Base-by-base conservation (phyloP, 371 early-diverging fungal genomes). In the Haplosporangium sp. region DNA sequence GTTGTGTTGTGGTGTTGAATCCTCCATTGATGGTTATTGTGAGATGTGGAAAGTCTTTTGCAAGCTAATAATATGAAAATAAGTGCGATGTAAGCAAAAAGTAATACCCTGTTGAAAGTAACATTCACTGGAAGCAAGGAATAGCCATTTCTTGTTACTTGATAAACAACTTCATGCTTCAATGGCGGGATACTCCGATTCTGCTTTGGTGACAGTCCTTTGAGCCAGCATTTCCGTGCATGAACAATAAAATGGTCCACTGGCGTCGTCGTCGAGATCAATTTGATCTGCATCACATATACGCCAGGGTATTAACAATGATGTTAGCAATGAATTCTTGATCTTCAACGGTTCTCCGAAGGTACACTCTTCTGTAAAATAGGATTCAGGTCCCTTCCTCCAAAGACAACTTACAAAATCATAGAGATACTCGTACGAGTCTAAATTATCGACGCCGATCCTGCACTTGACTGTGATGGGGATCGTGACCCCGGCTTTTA, bases 11-110 rank as follows among this genome's bases (percentile, higher is more conserved):
- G 14, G 81, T 80, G 52, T 83, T 80, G 64, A 96, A 88, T 9
- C 94, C 96, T 59, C 98, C 98, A 81, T 97, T 97, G 64, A 95
- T 85, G 0, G 89, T 80, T 59, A 96, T 84, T 6, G 81, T 85
- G 12, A 92, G 62, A 48, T 91, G 79, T 1, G 93, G 93, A 54
- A 89, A 90, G 55, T 85, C 83, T 50, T 85, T 75, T 42, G 87
- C 87, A 2, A 77, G 58, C 79, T 76, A 64, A 59, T 10, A 20
- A 14, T 5, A 4, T 29, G 43, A 56, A 51, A 9, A 21, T 42
- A 46, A 36, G 23, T 45, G 12, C 46, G n/a, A 55, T 14, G 47
- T 18, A 6, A 11, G 42, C 46, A 51, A 29, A 29, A 37, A 46
- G 23, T 55, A 56, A 41, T 37, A 42, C 55, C 36, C 42, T 40